phyloP scores from a whole-genome alignment of 2,329 filamentous ascomycete species.

The Xylariaceae sp. region DNA sequence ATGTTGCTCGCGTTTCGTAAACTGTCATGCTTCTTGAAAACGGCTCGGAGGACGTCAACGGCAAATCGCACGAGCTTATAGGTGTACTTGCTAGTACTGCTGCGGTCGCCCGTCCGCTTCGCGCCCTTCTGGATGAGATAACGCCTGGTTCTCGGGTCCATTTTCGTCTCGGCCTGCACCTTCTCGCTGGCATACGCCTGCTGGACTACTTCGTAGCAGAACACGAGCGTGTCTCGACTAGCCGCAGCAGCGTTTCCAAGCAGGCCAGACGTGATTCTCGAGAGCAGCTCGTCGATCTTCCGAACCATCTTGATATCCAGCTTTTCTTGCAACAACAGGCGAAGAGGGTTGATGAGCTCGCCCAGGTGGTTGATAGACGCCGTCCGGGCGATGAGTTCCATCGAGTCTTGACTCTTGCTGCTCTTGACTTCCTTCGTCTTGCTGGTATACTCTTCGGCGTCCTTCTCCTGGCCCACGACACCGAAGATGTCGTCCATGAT shows the following conservation, averaged over 20 bases:
- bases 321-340: slow-evolving; percentile 73
- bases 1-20: slow-evolving; percentile 76
- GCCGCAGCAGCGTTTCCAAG: slow-evolving; percentile 74
- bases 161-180: slow-evolving; percentile 45
- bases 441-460: slow-evolving; percentile 89
- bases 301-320: slow-evolving; percentile 76
- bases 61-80: slow-evolving; percentile 87
- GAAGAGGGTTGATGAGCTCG: slow-evolving; percentile 71
- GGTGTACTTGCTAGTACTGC: slow-evolving; percentile 69
- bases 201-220: slow-evolving; percentile 92
- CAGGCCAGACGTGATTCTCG: slow-evolving; percentile 76
- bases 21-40: slow-evolving; percentile 79
- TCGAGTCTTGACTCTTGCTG: slow-evolving; percentile 96
- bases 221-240: slow-evolving; percentile 78
- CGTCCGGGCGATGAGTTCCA: slow-evolving; percentile 84
- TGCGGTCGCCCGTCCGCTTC: slow-evolving; percentile 66
- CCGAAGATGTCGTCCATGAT: slow-evolving; percentile 99
- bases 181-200: slow-evolving; percentile 68
- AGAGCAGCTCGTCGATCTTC: slow-evolving; percentile 85
- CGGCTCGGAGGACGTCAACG: slow-evolving; percentile 76
- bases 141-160: slow-evolving; percentile 59
- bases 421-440: slow-evolving; percentile 98
- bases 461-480: slow-evolving; percentile 86
- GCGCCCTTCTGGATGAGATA: slow-evolving; percentile 78
- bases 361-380: slow-evolving; percentile 70